These are phyloP conservation scores for Ophiostoma australiae DNA, from an alignment of 2,329 filamentous ascomycete genomes.

Conservation along the genomic window DNA sequence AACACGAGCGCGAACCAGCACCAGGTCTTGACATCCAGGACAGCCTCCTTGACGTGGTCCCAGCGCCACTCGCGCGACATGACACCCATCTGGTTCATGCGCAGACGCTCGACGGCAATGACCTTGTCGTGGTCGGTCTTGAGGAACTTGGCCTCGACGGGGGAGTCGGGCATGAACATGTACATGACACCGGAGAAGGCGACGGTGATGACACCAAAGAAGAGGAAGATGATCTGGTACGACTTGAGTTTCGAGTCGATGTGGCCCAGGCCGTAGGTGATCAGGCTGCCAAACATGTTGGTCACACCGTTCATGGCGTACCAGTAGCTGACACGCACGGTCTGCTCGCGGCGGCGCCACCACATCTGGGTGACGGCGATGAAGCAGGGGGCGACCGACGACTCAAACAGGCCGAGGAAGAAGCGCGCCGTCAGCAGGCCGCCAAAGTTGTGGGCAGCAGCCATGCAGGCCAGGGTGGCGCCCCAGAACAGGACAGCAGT, in stretches of 20 bases:
- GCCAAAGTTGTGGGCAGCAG: slow-evolving; percentile 34
- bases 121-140: slow-evolving; percentile 45
- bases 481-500: slow-evolving; percentile 31
- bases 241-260: slow-evolving; percentile 45
- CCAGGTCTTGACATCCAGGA: slow-evolving; percentile 57
- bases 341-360: slow-evolving; percentile 57
- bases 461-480: slow-evolving; percentile 30
- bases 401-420: slow-evolving; percentile 38
- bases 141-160: slow-evolving; percentile 48
- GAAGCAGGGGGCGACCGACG: slow-evolving; percentile 46
- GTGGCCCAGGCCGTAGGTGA: slow-evolving; percentile 55
- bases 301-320: slow-evolving; percentile 58
- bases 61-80: slow-evolving; percentile 49
- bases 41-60: slow-evolving; percentile 49
- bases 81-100: slow-evolving; percentile 52
- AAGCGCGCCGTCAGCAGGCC: slow-evolving; percentile 38
- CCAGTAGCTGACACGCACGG: slow-evolving; percentile 53
- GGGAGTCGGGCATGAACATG: slow-evolving; percentile 46
- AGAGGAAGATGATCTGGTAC: slow-evolving; percentile 49
- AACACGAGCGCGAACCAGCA: slow-evolving; percentile 53
- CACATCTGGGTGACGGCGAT: slow-evolving; percentile 58
- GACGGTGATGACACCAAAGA: slow-evolving; percentile 50
- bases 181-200: slow-evolving; percentile 44
- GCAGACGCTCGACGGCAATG: slow-evolving; percentile 50
- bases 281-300: slow-evolving; percentile 51